phyloP scores from a whole-genome alignment of 345 rosid species.

The Gossypium australe region DNA sequence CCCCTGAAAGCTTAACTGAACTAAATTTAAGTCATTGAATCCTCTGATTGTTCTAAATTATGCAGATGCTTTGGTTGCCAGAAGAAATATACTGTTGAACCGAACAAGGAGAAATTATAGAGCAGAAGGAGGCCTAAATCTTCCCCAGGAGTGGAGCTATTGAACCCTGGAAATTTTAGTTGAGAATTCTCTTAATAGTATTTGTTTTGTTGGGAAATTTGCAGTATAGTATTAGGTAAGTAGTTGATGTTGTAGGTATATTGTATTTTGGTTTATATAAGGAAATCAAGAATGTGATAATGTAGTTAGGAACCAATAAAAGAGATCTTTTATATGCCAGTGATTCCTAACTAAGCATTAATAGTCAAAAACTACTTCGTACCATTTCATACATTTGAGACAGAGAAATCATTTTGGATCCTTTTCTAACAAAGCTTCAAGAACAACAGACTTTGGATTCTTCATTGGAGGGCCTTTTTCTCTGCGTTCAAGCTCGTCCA shows the following conservation, averaged over 20 bases:
- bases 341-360: no score
- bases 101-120: conserved; percentile 26
- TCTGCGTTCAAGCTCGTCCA: conserved; percentile 83
- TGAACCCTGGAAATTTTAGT: conserved; percentile 17
- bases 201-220: conserved; percentile 3
- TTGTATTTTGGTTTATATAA: conserved; percentile 14
- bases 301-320: conserved; percentile 17
- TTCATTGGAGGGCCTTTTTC: conserved; percentile 86
- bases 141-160: conserved; percentile 71
- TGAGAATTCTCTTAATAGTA: not conserved
- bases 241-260: not conserved
- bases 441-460: conserved; percentile 72
- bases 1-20: no score
- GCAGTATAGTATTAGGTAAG: not conserved
- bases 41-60: not conserved
- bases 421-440: conserved; percentile 47
- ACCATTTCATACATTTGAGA: not conserved
- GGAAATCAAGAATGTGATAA: conserved; percentile 10
- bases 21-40: not conserved
- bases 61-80: conserved; percentile 40
- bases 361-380: not conserved
- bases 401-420: conserved; percentile 20
- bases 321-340: not conserved
- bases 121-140: conserved; percentile 19
- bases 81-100: conserved; percentile 22